phyloP scores from a whole-genome alignment of 305 asterid genomes.

The Striga hermonthica region DNA sequence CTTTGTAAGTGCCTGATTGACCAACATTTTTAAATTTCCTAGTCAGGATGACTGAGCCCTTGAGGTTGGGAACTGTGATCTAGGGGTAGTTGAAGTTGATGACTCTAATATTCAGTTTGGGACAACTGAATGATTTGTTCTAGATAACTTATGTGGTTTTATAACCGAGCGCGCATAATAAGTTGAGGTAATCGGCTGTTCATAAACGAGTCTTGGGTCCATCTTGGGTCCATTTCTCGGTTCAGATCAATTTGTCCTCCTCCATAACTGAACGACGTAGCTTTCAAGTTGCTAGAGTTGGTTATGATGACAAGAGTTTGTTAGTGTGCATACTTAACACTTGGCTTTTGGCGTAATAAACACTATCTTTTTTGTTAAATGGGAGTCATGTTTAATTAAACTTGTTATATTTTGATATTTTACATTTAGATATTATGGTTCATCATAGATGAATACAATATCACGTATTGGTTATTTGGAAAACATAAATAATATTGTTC shows the following conservation, averaged over 20 bases:
- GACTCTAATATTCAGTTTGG: background rate
- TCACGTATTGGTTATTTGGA: too few species aligned
- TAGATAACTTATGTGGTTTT: conserved; percentile 17
- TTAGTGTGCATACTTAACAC: too few species aligned
- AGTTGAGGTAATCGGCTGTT: conserved; percentile 30
- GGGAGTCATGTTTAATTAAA: too few species aligned
- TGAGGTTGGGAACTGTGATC: conserved; percentile 32
- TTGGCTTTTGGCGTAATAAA: too few species aligned
- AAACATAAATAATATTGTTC: too few species aligned
- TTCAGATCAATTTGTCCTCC: conserved; percentile 33
- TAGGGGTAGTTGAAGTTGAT: conserved; percentile 34
- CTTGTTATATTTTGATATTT: too few species aligned
- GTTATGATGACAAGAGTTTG: too few species aligned
- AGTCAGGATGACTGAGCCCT: conserved; percentile 24
- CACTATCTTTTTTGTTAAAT: too few species aligned
- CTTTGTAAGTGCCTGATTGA: conserved; percentile 31
- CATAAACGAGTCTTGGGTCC: conserved; percentile 36
- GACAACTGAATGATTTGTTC: background rate
- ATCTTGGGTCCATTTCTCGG: too few species aligned
- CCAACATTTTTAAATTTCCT: conserved; percentile 35
- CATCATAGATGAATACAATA: too few species aligned
- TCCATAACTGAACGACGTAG: conserved; percentile 31
- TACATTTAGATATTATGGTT: too few species aligned
- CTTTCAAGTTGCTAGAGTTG: background rate
- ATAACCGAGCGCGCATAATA: conserved; percentile 29